These are phyloP conservation scores for Suillus decipiens DNA, from an alignment of 768 basidiomycete genomes.

Conservation along the genomic window DNA sequence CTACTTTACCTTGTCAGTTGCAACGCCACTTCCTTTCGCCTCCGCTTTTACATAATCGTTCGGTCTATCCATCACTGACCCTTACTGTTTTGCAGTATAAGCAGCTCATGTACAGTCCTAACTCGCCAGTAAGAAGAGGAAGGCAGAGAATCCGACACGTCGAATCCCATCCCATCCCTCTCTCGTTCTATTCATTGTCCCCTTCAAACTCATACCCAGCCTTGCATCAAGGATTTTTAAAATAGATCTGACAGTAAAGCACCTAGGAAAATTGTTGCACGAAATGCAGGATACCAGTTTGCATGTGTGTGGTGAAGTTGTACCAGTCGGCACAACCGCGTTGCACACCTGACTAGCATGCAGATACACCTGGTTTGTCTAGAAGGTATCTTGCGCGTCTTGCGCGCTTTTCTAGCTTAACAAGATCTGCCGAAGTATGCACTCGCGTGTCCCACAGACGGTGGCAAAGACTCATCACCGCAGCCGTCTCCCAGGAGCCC, in stretches of 20 bases:
- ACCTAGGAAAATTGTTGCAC: slow-evolving; percentile 81
- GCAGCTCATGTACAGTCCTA: too few relatives aligned
- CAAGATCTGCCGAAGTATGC: slow-evolving; percentile 69
- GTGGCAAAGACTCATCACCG: slow-evolving; percentile 65
- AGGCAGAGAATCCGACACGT: too few relatives aligned
- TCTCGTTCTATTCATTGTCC: too few relatives aligned
- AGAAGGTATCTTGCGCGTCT: slow-evolving; percentile 89
- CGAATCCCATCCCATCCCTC: too few relatives aligned
- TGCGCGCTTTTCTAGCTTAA: slow-evolving; percentile 80
- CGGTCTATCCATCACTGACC: too few relatives aligned
- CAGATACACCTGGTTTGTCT: slow-evolving; percentile 97
- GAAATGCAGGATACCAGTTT: slow-evolving; percentile 82
- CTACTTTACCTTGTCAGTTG: too few relatives aligned
- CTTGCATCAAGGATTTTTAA: too few relatives aligned
- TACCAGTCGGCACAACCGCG: slow-evolving; percentile 9
- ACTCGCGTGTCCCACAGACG: slow-evolving; percentile 66
- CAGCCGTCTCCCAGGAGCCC: slow-evolving; percentile 64
- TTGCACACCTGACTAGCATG: slow-evolving; percentile 11
- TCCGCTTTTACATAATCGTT: too few relatives aligned
- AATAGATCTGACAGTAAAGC: slow-evolving; percentile 14
- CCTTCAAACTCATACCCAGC: too few relatives aligned
- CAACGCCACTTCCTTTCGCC: too few relatives aligned
- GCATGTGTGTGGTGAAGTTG: slow-evolving; percentile 90
- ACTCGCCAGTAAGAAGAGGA: too few relatives aligned
- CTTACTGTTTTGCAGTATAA: too few relatives aligned